Base-by-base conservation (phyloP, 169 alveolate species). In the Plasmodium knowlesi region DNA sequence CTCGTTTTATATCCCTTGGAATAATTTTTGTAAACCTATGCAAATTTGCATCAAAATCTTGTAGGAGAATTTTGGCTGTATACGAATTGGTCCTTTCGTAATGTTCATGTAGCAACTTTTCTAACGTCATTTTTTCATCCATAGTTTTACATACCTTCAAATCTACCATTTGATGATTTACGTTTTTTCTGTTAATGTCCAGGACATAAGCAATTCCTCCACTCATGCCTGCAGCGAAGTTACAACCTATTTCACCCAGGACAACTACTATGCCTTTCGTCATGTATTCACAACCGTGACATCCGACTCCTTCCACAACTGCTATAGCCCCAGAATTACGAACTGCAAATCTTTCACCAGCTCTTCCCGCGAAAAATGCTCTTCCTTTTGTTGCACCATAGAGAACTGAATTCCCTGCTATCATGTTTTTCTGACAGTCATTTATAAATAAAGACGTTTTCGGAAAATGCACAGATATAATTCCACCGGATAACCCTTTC, bases 191-290 rank as follows among this genome's bases (percentile, higher is more conserved):
- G 50, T 93, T 86, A 46, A 92, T 70, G 73, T 97, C 97, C 78
- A 93, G 83, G 32, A 95, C 95, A 89, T 93, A 97, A 8, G 97
- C 96, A 43, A 95, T 79, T 57, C 98, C 98, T 6, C 98, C 98
- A 83, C 97, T 95, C 98, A 97, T 97, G 19, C 98, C 98, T n/a
- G 98, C 97, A 0, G 97, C 98, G 89, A 96, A 96, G 84, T 97
- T 97, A 73, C 95, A 71, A 0, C 98, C 98, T 37, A 91, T 95
- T 37, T 82, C 91, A 57, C 98, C 98, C 19, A 97, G 89, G 5
- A 97, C 96, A 34, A 95, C 95, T 12, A 97, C 97, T 16, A 95
- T 94, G 0, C 98, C 98, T 71, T 97, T 95, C 9, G 98, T 97
- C 98, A 97, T 97, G 85, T 96, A 97, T 92, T 97, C 98, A 95